Evolutionary conservation across 768 basidiomycete genomes (phyloP).

Genomic region (Hirschioporus abietinus): DNA sequence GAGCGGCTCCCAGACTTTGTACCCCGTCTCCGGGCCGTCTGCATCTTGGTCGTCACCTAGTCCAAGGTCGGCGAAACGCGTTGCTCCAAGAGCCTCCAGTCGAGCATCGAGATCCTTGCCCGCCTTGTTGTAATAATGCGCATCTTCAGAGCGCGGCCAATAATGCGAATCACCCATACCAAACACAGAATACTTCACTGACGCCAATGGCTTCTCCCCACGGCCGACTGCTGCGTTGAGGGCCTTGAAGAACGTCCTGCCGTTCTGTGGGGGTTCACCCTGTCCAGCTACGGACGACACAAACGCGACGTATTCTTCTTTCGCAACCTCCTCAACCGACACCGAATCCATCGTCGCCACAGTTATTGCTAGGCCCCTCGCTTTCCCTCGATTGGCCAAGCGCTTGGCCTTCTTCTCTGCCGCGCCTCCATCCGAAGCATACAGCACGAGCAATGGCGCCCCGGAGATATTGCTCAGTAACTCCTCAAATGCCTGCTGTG

Average conservation of each 20-base stretch:
- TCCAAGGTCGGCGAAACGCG: constrained; percentile 69
- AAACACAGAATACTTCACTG: constrained; percentile 79
- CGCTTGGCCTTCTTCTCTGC: constrained; percentile 97
- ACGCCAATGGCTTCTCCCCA: constrained; percentile 55
- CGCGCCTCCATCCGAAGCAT: constrained; percentile 89
- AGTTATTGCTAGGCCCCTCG: constrained; percentile 74
- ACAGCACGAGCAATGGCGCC: constrained; percentile 84
- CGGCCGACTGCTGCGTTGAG: constrained; percentile 58
- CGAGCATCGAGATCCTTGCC: constrained; percentile 84
- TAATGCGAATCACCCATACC: constrained; percentile 98
- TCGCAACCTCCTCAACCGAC: constrained; percentile 64
- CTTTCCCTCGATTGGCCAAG: constrained; percentile 74
- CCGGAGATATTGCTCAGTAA: constrained; percentile 82
- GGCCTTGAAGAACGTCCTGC: constrained; percentile 82
- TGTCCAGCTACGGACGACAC: constrained; percentile 94
- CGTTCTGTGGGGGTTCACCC: constrained; percentile 97
- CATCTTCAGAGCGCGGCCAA: constrained; percentile 96
- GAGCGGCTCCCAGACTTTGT: constrained; percentile 91
- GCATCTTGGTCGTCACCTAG: constrained; percentile 97
- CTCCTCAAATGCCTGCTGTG: constrained; percentile 78
- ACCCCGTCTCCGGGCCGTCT: constrained; percentile 93
- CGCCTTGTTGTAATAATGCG: constrained; percentile 98
- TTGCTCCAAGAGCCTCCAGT: constrained; percentile 73
- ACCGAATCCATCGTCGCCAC: constrained; percentile 78
- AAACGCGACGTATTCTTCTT: constrained; percentile 75